phyloP scores from a whole-genome alignment of 129 eudicot species.

The Flaveria ramosissima region DNA sequence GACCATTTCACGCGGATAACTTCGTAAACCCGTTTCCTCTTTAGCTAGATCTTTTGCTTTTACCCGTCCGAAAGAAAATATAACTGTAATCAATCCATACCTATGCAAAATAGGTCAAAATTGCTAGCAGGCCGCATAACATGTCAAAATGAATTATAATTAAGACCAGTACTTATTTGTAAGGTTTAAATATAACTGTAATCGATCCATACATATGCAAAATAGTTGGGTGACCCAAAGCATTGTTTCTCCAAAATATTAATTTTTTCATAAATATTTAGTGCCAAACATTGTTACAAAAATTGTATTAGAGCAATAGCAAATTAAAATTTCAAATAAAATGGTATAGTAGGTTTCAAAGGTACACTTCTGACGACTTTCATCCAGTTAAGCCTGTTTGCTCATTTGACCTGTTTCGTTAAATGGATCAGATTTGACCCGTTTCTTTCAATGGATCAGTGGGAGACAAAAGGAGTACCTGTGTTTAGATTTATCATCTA shows the following conservation, averaged over 20 bases:
- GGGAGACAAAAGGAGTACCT: constrained; percentile 40
- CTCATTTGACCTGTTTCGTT: neutral
- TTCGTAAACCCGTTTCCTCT: neutral
- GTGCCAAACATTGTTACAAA: neutral
- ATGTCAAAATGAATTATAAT: neutral
- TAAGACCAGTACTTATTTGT: neutral
- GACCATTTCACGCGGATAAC: neutral
- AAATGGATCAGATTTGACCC: neutral
- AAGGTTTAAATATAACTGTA: neutral
- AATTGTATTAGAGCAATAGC: neutral
- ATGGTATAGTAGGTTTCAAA: neutral
- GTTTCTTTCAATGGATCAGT: neutral
- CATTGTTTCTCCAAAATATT: too few relatives aligned
- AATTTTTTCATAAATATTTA: too few relatives aligned
- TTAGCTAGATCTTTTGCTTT: neutral
- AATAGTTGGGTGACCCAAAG: neutral
- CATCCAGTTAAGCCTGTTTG: neutral
- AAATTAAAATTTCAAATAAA: neutral
- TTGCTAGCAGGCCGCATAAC: neutral
- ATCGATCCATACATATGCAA: too few relatives aligned
- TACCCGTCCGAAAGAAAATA: neutral
- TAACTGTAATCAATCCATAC: neutral
- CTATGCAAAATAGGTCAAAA: neutral
- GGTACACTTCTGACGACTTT: neutral
- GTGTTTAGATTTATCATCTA: constrained; percentile 56